Conservation (phyloP, 2,329 filamentous ascomycete species). For the Diaporthe destruens region DNA sequence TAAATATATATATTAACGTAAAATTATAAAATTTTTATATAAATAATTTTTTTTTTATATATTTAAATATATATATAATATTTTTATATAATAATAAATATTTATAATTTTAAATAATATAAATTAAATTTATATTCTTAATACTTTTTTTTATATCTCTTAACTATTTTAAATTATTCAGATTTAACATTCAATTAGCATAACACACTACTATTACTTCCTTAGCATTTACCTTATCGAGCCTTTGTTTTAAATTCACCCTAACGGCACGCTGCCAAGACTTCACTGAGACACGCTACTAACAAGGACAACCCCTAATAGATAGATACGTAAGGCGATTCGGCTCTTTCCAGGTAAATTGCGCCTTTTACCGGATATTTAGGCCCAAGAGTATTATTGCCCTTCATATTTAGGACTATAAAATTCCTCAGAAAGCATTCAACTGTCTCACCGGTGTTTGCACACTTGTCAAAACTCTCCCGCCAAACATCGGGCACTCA, state of each 20-base stretch:
- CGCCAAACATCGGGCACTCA: too few species aligned
- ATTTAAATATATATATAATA: too few species aligned
- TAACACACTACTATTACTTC: not conserved
- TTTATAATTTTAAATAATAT: too few species aligned
- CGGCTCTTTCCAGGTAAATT: not conserved
- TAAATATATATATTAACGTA: too few species aligned
- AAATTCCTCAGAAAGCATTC: not conserved
- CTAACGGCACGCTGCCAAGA: not conserved
- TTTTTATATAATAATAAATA: too few species aligned
- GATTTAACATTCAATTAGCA: slow-evolving; percentile 1
- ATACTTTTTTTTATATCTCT: not conserved
- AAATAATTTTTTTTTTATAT: too few species aligned
- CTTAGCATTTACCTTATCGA: not conserved
- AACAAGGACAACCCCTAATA: slow-evolving; percentile 5
- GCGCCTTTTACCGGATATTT: not conserved
- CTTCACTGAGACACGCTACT: not conserved
- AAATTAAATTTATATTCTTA: not conserved
- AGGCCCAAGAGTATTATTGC: too few species aligned
- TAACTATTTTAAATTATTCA: not conserved
- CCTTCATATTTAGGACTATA: too few species aligned
- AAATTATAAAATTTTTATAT: too few species aligned
- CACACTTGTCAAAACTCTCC: not conserved
- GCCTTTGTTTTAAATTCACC: not conserved
- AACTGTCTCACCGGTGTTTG: not conserved
- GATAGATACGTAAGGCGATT: not conserved